Evolutionary conservation across 208 protist species (phyloP).

Genomic region (Trypanosoma vivax): DNA sequence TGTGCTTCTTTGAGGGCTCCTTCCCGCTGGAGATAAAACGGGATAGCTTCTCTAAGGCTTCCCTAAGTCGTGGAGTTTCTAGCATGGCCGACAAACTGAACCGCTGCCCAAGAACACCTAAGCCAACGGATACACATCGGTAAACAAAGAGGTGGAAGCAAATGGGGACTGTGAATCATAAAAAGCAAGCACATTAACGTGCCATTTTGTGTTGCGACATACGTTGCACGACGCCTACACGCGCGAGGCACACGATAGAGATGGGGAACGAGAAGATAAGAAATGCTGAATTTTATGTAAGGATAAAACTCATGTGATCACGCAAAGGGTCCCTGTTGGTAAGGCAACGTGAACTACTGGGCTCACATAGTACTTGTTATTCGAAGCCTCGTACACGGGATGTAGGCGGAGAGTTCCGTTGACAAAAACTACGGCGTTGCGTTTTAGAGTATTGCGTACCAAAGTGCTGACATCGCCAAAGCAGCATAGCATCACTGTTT

Average conservation of each 20-base stretch:
- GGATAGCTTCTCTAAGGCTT: constrained; percentile 55
- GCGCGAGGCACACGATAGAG: constrained; percentile 11
- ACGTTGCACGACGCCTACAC: no score
- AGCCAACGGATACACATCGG: no score
- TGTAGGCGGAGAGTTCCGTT: constrained; percentile 57
- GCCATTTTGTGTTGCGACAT: no score
- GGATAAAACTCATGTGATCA: constrained; percentile 20
- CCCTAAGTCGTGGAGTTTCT: constrained; percentile 35
- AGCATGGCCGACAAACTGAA: constrained; percentile 25
- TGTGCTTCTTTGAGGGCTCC: constrained; percentile 5
- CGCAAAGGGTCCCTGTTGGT: constrained; percentile 32
- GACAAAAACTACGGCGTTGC: constrained; percentile 49
- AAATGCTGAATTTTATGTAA: not conserved
- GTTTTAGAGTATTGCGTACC: constrained; percentile 15
- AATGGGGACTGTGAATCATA: no score
- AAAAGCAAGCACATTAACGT: no score
- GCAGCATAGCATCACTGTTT: constrained; percentile 61
- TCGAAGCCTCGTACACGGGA: constrained; percentile 39
- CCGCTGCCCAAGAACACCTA: no score
- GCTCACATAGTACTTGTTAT: constrained; percentile 41
- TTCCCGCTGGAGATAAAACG: constrained; percentile 33
- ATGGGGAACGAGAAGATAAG: not conserved
- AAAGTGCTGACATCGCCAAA: constrained; percentile 17
- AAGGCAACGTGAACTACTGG: constrained; percentile 55
- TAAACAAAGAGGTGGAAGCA: no score